phyloP scores from a whole-genome alignment of 2,329 filamentous ascomycete species.

The Xylaria sp. region DNA sequence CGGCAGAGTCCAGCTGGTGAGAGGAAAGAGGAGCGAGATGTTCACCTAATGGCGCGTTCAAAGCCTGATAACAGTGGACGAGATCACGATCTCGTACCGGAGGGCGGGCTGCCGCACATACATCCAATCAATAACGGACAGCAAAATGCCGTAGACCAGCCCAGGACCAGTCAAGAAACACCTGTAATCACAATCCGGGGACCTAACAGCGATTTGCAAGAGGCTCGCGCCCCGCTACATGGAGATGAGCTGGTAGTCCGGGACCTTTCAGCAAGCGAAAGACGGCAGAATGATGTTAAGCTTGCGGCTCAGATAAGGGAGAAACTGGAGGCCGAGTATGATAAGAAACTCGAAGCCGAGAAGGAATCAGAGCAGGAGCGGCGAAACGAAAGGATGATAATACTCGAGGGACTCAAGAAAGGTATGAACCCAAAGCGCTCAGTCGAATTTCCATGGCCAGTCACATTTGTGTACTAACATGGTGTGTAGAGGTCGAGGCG shows the following conservation, averaged over 20 bases:
- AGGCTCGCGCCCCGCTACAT: background rate
- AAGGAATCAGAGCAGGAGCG: conserved; percentile 19
- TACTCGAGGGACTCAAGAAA: conserved; percentile 32
- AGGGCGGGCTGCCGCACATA: background rate
- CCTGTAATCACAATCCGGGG: background rate
- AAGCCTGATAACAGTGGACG: background rate
- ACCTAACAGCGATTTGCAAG: background rate
- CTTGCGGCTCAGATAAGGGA: conserved; percentile 22
- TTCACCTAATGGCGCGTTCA: background rate
- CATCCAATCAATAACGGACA: background rate
- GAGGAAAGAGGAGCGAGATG: background rate
- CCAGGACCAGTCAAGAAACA: conserved; percentile 2
- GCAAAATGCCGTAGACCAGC: background rate
- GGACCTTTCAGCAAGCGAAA: background rate
- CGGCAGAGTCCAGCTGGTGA: background rate
- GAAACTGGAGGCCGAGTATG: conserved; percentile 31
- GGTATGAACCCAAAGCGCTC: conserved; percentile 9
- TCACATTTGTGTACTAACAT: background rate
- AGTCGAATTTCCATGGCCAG: too few relatives aligned
- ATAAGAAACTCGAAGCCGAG: conserved; percentile 25
- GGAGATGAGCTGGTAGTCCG: background rate
- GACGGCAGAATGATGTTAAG: background rate
- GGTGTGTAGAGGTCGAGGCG: conserved; percentile 25
- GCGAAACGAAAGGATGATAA: conserved; percentile 25
- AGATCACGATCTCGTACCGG: background rate